Evolutionary conservation across 2,329 filamentous ascomycete species (phyloP).

Genomic region (Didymella pinodella): DNA sequence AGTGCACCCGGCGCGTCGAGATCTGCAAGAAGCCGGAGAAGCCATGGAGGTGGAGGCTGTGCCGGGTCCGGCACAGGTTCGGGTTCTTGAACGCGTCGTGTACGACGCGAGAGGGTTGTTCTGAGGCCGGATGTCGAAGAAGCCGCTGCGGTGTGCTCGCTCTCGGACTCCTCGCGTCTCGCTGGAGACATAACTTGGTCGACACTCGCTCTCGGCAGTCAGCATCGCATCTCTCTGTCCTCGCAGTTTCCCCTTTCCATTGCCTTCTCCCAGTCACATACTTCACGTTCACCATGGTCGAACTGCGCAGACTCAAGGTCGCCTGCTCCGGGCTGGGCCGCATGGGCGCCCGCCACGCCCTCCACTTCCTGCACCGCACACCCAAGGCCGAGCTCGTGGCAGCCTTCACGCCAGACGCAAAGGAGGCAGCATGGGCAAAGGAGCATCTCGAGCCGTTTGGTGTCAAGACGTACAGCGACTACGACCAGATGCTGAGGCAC

Average conservation of each 20-base stretch:
- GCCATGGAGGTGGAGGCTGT: conserved; percentile 8
- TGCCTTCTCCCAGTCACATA: background rate
- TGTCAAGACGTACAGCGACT: conserved; percentile 62
- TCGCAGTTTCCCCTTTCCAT: background rate
- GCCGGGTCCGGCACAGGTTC: background rate
- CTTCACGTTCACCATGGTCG: conserved; percentile 36
- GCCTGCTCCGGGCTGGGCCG: conserved; percentile 59
- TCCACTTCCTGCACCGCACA: conserved; percentile 57
- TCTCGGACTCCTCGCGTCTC: background rate
- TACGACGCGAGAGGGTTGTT: conserved; percentile 2
- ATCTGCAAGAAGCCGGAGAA: background rate
- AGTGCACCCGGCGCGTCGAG: conserved; percentile 2
- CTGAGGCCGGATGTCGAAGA: background rate
- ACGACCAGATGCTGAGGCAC: conserved; percentile 65
- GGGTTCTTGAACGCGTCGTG: conserved; percentile 10
- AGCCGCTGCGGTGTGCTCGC: conserved; percentile 7
- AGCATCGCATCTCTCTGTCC: conserved; percentile 6
- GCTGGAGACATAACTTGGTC: background rate
- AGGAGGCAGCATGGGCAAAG: conserved; percentile 59
- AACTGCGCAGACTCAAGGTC: conserved; percentile 54
- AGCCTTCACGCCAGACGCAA: conserved; percentile 56
- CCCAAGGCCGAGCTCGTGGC: conserved; percentile 58
- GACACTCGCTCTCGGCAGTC: background rate
- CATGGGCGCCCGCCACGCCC: conserved; percentile 60
- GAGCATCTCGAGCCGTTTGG: conserved; percentile 60